Base-by-base conservation (phyloP, 768 basidiomycete species). In the Boletus edulis region DNA sequence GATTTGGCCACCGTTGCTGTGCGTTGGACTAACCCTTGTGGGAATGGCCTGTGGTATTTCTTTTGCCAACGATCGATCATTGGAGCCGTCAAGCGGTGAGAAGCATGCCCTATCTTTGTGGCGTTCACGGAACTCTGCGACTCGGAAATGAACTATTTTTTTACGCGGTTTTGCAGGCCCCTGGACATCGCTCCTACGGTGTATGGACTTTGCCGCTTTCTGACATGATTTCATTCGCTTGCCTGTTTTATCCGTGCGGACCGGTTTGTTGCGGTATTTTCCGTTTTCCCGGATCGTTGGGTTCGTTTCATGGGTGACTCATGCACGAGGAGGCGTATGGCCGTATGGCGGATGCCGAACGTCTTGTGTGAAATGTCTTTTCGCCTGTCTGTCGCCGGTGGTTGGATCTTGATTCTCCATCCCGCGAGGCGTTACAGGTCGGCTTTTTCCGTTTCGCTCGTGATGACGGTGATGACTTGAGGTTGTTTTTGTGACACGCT, bases 301-400 rank as follows among this genome's bases (percentile, higher is more conserved):
- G 27, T 46, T 22, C 20, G 39, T 60, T 57, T 56, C 60, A 56
- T 27, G 4, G 12, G 12, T 43, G 44, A 22, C 54, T 52, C 50
- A 50, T 52, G 41, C 37, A 31, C 27, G 22, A 4, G 34, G 24
- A 4, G 29, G 29, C 29, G 8, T 29, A 9, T 29, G 27, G 27
- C 27, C 24, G 10, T 18, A 39, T 50, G 49, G 49, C 41, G 24
- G 18, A 49, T 42, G 47, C 47, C 42, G 50, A 40, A n/a, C 8
- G 39, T 27, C 37, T 38, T 8, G 8, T 37, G 22, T 48, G 55
- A 42, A 13, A 47, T 37, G 24, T n/a, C 13, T 31, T 29, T 9
- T 29, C 29, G 29, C 29, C 29, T 29, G 29, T 29, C 29, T 29
- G 29, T 29, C 29, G 29, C 29, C 29, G 8, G n/a, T 17, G 35